Evolutionary conservation across 108 stramenopile species (phyloP).

Genomic region (Skeletonema grethae): DNA sequence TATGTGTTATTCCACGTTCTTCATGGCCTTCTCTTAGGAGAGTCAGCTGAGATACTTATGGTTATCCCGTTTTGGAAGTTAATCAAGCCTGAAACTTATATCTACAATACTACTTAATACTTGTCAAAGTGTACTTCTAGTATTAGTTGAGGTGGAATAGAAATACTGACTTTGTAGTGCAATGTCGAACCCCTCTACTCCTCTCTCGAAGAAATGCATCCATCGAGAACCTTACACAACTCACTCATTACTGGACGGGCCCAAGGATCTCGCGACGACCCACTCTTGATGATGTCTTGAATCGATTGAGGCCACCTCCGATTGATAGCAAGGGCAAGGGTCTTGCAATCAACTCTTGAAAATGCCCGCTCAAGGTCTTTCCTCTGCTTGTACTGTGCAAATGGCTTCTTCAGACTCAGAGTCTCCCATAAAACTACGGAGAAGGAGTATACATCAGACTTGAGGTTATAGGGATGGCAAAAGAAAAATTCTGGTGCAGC

Average conservation of each 20-base stretch:
- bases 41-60: too few relatives aligned
- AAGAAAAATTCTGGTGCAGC: constrained; percentile 1
- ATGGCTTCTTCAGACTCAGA: neutral
- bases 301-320: neutral
- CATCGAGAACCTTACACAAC: neutral
- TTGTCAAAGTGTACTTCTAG: too few relatives aligned
- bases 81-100: too few relatives aligned
- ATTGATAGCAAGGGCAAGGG: neutral
- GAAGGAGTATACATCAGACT: constrained; percentile 1
- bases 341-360: neutral
- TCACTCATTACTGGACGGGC: neutral
- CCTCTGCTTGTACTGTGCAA: constrained; percentile 23
- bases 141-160: too few relatives aligned
- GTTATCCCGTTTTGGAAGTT: too few relatives aligned
- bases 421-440: constrained; percentile 2
- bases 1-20: too few relatives aligned
- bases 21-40: too few relatives aligned
- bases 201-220: too few relatives aligned
- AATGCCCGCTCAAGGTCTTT: neutral
- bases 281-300: neutral
- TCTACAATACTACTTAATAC: too few relatives aligned
- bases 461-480: constrained; percentile 67
- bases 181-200: too few relatives aligned
- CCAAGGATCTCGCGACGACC: neutral
- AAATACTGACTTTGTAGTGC: too few relatives aligned